Evolutionary conservation across 495 filamentous ascomycete species (phyloP), one percentile per base, ranked within the genome.

Genomic region (Trichocladium uniseriatum): DNA sequence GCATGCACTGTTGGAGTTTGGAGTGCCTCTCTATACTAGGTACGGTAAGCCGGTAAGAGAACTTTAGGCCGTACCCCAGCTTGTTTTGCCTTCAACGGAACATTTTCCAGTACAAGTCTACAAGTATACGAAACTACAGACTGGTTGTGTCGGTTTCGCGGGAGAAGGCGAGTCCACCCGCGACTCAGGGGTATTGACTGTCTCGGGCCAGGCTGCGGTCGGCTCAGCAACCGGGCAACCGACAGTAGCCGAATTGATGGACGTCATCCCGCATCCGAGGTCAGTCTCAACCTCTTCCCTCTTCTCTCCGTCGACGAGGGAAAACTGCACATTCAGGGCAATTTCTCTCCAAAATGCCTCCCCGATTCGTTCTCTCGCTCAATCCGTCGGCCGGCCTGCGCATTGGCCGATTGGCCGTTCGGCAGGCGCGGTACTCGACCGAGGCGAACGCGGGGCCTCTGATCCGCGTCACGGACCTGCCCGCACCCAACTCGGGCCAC

Each of bases 401-500:
- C 19, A 24, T 37, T 37, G 2, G 44, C 27, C 41, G 38, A 18
- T 38, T 54, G 11, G 45, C 49, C 34, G 27, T 50, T 31, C 45
- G 45, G 31, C 39, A 42, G 15, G 48, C 45, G 22, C 43, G 45
- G 20, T 65, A 62, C 53, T 69, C 70, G 34, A 65, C 61, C 49
- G 63, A 65, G n/a, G 40, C 56, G 8, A 47, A 56, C 29, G 49
- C 53, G 6, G 55, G 53, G 27, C 72, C 84, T 6, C 67, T 87
- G 24, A 79, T 97, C 60, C 80, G 80, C 49, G 73, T 80, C 47
- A 79, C 74, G 38, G 79, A 84, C 63, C 58, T 95, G 34, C 84
- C 83, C 32, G 86, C 92, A 0, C 84, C 92, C 0, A 80, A 84
- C 56, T 78, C 79, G 5, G 92, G 92, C 49, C 82, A 82, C 67